These are phyloP conservation scores for Podila clonocystis DNA, from an alignment of 192 early-diverging fungal genomes.

Conservation along the genomic window DNA sequence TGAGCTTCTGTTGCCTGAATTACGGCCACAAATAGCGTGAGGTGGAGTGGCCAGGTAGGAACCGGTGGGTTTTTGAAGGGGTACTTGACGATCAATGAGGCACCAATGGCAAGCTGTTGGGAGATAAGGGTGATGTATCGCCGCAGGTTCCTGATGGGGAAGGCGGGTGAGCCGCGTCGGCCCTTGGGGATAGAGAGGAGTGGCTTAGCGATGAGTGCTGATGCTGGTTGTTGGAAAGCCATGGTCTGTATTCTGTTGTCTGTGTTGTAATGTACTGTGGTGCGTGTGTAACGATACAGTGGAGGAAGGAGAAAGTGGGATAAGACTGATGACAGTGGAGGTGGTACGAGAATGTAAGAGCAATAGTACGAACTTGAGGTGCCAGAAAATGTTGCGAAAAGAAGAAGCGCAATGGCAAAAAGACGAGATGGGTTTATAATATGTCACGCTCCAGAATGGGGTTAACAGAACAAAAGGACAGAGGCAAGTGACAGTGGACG, in stretches of 20 bases:
- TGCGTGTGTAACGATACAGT: background rate
- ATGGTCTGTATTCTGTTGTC: background rate
- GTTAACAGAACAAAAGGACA: too few relatives aligned
- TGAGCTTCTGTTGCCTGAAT: conserved; percentile 10
- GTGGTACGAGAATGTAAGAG: background rate
- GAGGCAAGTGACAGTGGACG: too few relatives aligned
- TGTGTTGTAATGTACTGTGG: background rate
- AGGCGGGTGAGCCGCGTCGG: conserved; percentile 20
- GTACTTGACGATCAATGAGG: conserved; percentile 35
- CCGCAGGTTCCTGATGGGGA: conserved; percentile 36
- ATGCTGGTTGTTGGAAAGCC: conserved; percentile 7
- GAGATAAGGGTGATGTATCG: conserved; percentile 26
- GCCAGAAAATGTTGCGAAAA: background rate
- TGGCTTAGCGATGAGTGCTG: conserved; percentile 23
- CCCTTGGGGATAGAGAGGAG: background rate
- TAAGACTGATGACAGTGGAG: background rate
- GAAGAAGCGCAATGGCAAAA: background rate
- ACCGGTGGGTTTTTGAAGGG: conserved; percentile 29
- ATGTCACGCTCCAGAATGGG: too few relatives aligned
- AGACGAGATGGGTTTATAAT: too few relatives aligned
- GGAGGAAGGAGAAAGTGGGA: background rate
- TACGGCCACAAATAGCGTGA: conserved; percentile 33
- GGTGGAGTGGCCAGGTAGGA: conserved; percentile 40
- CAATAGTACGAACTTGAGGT: background rate
- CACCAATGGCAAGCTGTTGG: conserved; percentile 22